phyloP scores from a whole-genome alignment of 371 early-diverging fungal species.

The Apophysomyces elegans region DNA sequence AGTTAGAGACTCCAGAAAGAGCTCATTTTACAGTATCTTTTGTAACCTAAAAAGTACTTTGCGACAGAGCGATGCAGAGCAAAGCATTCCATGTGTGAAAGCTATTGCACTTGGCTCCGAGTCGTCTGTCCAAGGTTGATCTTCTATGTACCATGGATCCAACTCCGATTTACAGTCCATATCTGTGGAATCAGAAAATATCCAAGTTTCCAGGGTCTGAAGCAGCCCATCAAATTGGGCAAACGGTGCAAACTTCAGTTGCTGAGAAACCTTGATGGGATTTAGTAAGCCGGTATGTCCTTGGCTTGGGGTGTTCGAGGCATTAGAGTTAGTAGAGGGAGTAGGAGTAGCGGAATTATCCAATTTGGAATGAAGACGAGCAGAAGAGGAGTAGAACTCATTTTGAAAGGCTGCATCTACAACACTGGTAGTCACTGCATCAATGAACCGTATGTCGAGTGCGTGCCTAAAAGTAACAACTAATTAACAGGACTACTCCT shows the following conservation, averaged over 20 bases:
- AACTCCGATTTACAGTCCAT: conserved; percentile 5
- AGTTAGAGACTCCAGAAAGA: background rate
- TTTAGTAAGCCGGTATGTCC: conserved; percentile 10
- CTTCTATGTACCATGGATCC: conserved; percentile 14
- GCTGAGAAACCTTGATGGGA: conserved; percentile 43
- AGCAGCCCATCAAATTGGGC: conserved; percentile 34
- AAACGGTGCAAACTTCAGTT: conserved; percentile 40
- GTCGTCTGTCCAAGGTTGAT: conserved; percentile 21
- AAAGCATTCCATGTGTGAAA: conserved; percentile 51
- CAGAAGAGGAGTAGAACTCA: conserved; percentile 30
- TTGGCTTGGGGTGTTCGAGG: conserved; percentile 6
- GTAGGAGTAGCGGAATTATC: conserved; percentile 28
- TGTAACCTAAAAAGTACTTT: conserved; percentile 20
- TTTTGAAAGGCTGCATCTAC: conserved; percentile 47
- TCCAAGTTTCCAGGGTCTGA: conserved; percentile 38
- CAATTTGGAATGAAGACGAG: conserved; percentile 11
- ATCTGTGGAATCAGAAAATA: conserved; percentile 24
- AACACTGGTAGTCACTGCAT: conserved; percentile 37
- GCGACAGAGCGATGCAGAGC: conserved; percentile 49
- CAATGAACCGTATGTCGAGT: conserved; percentile 46
- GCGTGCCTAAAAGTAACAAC: conserved; percentile 30
- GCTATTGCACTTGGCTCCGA: conserved; percentile 45
- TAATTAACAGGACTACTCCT: conserved; percentile 1
- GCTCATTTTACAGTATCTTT: conserved; percentile 2
- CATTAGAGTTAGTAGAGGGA: conserved; percentile 10